Evolutionary conservation across 2,329 filamentous ascomycete genomes (phyloP).

Genomic region (Fusarium austroafricanum): DNA sequence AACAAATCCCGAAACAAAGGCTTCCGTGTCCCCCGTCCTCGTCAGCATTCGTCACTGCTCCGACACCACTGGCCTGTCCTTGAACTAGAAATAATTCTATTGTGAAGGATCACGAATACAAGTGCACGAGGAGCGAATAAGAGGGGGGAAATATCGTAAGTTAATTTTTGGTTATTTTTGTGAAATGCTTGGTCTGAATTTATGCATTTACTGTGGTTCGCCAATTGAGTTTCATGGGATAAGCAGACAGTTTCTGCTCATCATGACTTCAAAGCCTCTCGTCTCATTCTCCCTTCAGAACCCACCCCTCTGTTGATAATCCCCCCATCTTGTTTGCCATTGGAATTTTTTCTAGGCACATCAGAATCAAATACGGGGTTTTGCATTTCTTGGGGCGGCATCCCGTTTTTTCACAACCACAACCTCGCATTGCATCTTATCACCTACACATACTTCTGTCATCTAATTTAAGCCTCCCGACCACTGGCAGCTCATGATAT

Average conservation of each 20-base stretch:
- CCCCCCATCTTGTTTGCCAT: constrained; percentile 23
- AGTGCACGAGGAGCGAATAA: constrained; percentile 1
- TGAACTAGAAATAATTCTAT: constrained; percentile 27
- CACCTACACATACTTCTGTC: constrained; percentile 22
- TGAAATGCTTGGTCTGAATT: neutral
- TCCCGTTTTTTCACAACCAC: constrained; percentile 29
- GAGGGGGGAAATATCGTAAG: constrained; percentile 18
- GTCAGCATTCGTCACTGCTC: constrained; percentile 41
- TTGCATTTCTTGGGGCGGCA: constrained; percentile 29
- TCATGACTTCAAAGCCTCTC: constrained; percentile 30
- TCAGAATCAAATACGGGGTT: constrained; percentile 28
- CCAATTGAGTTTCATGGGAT: constrained; percentile 7
- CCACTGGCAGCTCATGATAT: constrained; percentile 39
- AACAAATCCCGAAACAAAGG: constrained; percentile 31
- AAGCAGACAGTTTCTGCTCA: constrained; percentile 14
- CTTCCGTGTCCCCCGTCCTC: constrained; percentile 21
- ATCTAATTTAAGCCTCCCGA: constrained; percentile 39
- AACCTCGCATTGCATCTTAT: constrained; percentile 8
- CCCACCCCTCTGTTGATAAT: constrained; percentile 16
- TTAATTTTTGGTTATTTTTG: constrained; percentile 5
- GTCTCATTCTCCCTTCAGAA: constrained; percentile 33
- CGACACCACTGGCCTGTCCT: constrained; percentile 38
- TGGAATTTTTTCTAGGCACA: constrained; percentile 33
- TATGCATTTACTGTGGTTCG: neutral
- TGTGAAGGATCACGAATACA: constrained; percentile 11